Evolutionary conservation across 1,284 basidiomycete genomes (phyloP).

Genomic region (Clitocybe nebularis): DNA sequence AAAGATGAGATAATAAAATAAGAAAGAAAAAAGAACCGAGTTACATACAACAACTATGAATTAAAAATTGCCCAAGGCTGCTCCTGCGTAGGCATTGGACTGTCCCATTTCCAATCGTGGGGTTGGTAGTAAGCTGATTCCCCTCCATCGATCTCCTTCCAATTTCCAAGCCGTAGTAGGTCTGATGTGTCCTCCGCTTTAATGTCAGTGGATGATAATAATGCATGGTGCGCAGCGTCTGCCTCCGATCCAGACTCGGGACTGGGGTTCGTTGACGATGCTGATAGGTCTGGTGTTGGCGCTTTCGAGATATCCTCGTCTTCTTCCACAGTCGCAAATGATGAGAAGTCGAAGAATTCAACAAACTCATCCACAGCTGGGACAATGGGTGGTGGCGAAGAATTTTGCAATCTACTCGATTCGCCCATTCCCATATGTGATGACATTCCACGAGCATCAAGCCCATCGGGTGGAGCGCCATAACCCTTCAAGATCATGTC

Average conservation of each 20-base stretch:
- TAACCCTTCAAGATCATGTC: constrained; percentile 59
- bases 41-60: constrained; percentile 36
- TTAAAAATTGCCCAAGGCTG: constrained; percentile 71
- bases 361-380: constrained; percentile 43
- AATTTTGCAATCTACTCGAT: constrained; percentile 24
- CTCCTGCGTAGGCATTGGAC: constrained; percentile 57
- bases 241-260: constrained; percentile 70
- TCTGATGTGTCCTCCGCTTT: constrained; percentile 52
- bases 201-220: constrained; percentile 27
- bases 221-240: constrained; percentile 37
- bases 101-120: constrained; percentile 70
- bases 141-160: constrained; percentile 72
- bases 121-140: constrained; percentile 67
- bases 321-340: constrained; percentile 51
- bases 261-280: constrained; percentile 71
- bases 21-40: constrained; percentile 25
- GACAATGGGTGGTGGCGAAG: constrained; percentile 32
- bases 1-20: constrained; percentile 9
- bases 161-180: constrained; percentile 52
- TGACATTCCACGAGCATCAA: constrained; percentile 24
- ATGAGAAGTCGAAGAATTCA: constrained; percentile 67
- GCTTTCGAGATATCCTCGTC: constrained; percentile 61
- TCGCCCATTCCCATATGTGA: constrained; percentile 33
- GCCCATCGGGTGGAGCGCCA: constrained; percentile 32
- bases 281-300: constrained; percentile 64